Evolutionary conservation across 352 stramenopile genomes (phyloP), one percentile per base, ranked within the genome.

Genomic region (Phytophthora ohioensis): DNA sequence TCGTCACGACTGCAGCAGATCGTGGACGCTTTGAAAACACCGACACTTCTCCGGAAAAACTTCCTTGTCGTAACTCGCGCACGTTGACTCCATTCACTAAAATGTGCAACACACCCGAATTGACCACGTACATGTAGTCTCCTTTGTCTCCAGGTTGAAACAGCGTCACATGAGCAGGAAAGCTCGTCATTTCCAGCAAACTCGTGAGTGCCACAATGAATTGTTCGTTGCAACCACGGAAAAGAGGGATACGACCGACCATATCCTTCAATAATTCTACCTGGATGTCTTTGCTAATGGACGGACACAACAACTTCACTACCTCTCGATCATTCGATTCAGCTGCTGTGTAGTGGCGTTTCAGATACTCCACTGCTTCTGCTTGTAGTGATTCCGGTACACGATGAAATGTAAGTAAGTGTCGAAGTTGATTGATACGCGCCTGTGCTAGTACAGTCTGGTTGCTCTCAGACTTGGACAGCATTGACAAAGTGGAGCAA

Each of bases 51-150:
- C 85, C n/a, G n/a, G 0, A 93, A 91, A 91, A 91, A 32, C 75
- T 85, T 7, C 82, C 85, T 27, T 85, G 81, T 5, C 78, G 66
- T 21, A 93, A 67, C 56, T 93, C 85, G n/a, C 85, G 80, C 3
- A 93, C 80, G 43, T 87, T 88, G 15, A 78, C 63, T 0, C 71
- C 80, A 53, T 80, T 77, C 10, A 91, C 83, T 8, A 90, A 42
- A 56, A 93, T 87, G 32, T 85, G 72, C 3, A 93, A 61, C 1
- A 88, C 68, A 0, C 83, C 83, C 0, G 83, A 89, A 36, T 87
- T 84, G 15, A 92, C 86, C 32, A 90, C 68, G 39, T 91, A 92
- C 86, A 94, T 92, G 36, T 75, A 84, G 57, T 94, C 86, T 0
- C 86, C 86, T 13, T 80, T 67, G 34, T 91, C 81, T 4, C 86